Evolutionary conservation across 2,329 filamentous ascomycete genomes (phyloP), one percentile per base, ranked within the genome.

Genomic region (Fusarium praegraminearum): DNA sequence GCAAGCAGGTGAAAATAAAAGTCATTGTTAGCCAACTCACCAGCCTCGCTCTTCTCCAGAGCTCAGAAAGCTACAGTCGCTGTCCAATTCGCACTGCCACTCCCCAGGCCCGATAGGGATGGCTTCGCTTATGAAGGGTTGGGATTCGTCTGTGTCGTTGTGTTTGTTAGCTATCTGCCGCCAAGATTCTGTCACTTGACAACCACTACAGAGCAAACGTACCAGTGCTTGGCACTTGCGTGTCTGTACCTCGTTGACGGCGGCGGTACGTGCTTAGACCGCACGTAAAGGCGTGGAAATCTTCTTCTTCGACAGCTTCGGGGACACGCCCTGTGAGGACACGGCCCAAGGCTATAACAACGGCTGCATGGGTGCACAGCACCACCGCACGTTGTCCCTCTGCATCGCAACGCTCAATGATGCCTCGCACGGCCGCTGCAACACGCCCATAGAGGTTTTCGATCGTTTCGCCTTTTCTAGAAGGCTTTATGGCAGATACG

Each of bases 341-440:
- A 41, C 96, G 87, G 1, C 95, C 95, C 71, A 96, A 87, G 11
- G 92, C 91, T 77, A 99, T 98, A 75, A 98, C 87, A 13, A 91
- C 89, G 6, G 96, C 96, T 2, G 96, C 96, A 82, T 99, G 96
- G 2, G 93, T 91, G 80, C 93, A 97, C 40, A 99, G 85, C 41
- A 98, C 80, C 26, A 97, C 85, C 0, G 92, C 86, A 73, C 87
- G 89, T 40, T 87, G 83, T n/a, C 89, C 87, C 50, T 91, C 85
- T n/a, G 80, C 79, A 76, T 98, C 94, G 62, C 93, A 89, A 55
- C 89, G 86, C 30, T 86, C 84, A 71, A 98, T 91, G 71, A 98
- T 89, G 47, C 85, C 86, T 44, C 87, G 83, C 43, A 97, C 81
- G 3, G 90, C 88, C 46, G 87, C 88, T 6, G 92, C 91, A 30